Conservation (phyloP, 2,329 filamentous ascomycete genomes). For the Colletotrichum chlorophyti region DNA sequence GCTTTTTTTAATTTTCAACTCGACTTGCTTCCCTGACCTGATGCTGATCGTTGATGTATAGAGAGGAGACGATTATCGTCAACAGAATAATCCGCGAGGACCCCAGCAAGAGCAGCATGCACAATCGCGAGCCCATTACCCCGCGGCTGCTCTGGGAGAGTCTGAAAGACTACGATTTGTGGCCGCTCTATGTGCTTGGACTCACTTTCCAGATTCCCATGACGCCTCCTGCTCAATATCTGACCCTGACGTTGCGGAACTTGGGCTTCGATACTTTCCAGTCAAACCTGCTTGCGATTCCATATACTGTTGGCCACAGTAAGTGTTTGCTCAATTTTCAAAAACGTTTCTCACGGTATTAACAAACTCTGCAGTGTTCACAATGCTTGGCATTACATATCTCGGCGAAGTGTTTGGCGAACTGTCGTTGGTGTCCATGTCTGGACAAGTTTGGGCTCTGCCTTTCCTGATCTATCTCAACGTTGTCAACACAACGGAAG, state of each 20-base stretch:
- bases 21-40: background rate
- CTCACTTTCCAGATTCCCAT: slow-evolving; percentile 61
- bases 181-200: slow-evolving; percentile 60
- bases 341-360: background rate
- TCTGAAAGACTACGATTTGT: slow-evolving; percentile 56
- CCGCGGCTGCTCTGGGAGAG: slow-evolving; percentile 56
- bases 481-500: slow-evolving; percentile 37
- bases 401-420: slow-evolving; percentile 53
- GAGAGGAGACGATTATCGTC: slow-evolving; percentile 66
- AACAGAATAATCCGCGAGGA: slow-evolving; percentile 66
- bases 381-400: slow-evolving; percentile 52
- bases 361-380: slow-evolving; percentile 41
- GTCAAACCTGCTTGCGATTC: slow-evolving; percentile 69
- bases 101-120: slow-evolving; percentile 65
- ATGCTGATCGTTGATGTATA: slow-evolving; percentile 2
- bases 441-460: slow-evolving; percentile 64
- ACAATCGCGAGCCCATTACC: slow-evolving; percentile 64
- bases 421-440: slow-evolving; percentile 52
- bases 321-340: background rate
- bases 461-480: slow-evolving; percentile 61
- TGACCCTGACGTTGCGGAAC: slow-evolving; percentile 63
- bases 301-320: slow-evolving; percentile 47
- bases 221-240: slow-evolving; percentile 55
- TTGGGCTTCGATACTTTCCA: slow-evolving; percentile 67
- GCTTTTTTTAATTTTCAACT: background rate